These are phyloP conservation scores for Vaccinium vitisidaea DNA, from an alignment of 148 eudicot species.

Conservation along the genomic window DNA sequence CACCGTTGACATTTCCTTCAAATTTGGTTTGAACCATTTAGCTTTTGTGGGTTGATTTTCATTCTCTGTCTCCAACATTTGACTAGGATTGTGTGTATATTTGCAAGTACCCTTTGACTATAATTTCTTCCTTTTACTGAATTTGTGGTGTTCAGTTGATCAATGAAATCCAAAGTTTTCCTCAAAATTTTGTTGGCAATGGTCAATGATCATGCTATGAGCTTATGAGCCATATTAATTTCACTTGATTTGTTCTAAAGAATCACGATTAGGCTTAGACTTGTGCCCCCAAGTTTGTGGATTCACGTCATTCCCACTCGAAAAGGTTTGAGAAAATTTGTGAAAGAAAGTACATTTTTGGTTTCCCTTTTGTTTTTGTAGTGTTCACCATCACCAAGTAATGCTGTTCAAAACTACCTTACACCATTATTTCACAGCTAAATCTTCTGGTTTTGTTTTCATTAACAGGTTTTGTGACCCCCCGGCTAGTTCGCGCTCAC, in stretches of 20 bases:
- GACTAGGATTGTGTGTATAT: not conserved
- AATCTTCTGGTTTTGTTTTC: not conserved
- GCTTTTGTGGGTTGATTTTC: no score
- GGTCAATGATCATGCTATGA: not conserved
- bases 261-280: not conserved
- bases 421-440: not conserved
- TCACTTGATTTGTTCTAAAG: not conserved
- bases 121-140: not conserved
- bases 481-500: not conserved
- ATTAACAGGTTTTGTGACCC: constrained; percentile 14
- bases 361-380: not conserved
- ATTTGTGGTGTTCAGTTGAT: not conserved
- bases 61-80: not conserved
- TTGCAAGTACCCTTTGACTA: not conserved
- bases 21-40: not conserved
- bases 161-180: not conserved
- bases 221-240: not conserved
- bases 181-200: not conserved
- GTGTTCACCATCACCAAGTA: not conserved
- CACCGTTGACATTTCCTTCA: not conserved
- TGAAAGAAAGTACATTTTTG: not conserved
- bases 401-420: not conserved
- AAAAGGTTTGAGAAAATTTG: not conserved
- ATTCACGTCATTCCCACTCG: not conserved
- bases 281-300: not conserved